Conservation (phyloP, 495 filamentous ascomycete species). For the Penicillium maclennaniae region DNA sequence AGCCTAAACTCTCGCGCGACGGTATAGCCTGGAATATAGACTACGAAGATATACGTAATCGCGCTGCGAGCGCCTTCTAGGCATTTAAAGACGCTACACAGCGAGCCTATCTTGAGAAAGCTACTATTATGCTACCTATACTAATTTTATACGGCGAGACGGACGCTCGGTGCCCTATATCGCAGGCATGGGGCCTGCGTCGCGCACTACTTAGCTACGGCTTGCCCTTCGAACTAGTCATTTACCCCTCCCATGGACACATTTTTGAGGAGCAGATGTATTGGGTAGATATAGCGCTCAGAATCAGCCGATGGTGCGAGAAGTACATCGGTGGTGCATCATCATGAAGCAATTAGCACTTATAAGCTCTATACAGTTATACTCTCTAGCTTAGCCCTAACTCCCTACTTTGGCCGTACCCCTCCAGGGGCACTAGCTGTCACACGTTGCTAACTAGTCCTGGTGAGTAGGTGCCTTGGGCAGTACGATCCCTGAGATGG, state of each 20-base stretch:
- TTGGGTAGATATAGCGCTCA: slow-evolving; percentile 13
- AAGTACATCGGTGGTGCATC: slow-evolving; percentile 1
- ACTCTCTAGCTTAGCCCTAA: no score
- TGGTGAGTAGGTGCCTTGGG: no score
- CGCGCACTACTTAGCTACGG: slow-evolving; percentile 12
- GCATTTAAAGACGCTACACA: slow-evolving; percentile 10
- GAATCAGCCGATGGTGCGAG: slow-evolving; percentile 7
- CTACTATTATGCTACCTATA: slow-evolving; percentile 13
- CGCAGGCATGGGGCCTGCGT: slow-evolving; percentile 17
- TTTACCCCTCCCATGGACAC: slow-evolving; percentile 14
- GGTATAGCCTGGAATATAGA: slow-evolving; percentile 19
- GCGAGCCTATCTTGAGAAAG: neutral
- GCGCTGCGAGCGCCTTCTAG: slow-evolving; percentile 20
- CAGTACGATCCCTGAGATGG: no score
- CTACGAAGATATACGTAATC: slow-evolving; percentile 11
- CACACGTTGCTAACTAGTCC: no score
- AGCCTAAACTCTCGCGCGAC: slow-evolving; percentile 15
- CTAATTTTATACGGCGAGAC: slow-evolving; percentile 24
- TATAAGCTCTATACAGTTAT: no score
- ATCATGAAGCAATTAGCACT: no score
- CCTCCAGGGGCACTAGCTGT: no score
- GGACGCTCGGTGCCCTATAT: slow-evolving; percentile 17
- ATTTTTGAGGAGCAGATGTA: slow-evolving; percentile 16
- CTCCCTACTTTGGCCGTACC: no score
- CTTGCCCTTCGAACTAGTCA: slow-evolving; percentile 16